Evolutionary conservation across 176 grass and related monocot genomes (phyloP).

Genomic region (Hordeum marinum): DNA sequence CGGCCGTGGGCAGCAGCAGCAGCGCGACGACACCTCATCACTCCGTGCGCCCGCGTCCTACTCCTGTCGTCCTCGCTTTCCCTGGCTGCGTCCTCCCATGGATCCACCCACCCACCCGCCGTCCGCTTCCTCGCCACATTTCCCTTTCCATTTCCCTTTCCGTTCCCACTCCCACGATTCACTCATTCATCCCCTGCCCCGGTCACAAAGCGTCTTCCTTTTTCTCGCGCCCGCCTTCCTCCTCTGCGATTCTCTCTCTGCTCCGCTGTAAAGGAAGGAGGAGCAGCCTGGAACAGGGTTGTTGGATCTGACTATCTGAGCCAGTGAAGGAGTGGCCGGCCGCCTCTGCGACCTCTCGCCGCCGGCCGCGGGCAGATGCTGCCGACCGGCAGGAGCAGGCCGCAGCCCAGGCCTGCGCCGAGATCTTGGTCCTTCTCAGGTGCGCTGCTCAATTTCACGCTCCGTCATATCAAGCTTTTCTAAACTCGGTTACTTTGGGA

Average conservation of each 20-base stretch:
- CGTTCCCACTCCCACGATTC: background rate
- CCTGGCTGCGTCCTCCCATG: background rate
- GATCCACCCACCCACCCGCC: too few relatives aligned
- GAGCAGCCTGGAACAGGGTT: background rate
- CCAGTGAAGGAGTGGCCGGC: background rate
- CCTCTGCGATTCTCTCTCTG: background rate
- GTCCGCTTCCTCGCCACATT: background rate
- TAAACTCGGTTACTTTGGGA: background rate
- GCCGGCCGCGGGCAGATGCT: slow-evolving; percentile 40
- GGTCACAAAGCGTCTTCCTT: background rate
- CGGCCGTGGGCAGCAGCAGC: background rate
- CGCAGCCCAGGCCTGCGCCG: slow-evolving; percentile 52
- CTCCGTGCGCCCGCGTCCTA: background rate
- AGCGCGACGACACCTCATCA: background rate
- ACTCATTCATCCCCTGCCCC: background rate
- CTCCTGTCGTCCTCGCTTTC: background rate
- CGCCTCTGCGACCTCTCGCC: background rate
- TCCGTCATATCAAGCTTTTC: background rate
- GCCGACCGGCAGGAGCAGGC: slow-evolving; percentile 57
- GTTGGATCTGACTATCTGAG: slow-evolving; percentile 5
- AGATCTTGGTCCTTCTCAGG: slow-evolving; percentile 96
- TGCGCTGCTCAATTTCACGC: background rate
- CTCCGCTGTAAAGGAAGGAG: background rate
- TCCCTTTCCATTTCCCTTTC: background rate
- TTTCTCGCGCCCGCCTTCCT: background rate